A percentile compares a stretch with the other conserved stretches of the same genome.
Conservation (phyloP, 495 filamentous ascomycete species). For the Tuber borchii region DNA sequence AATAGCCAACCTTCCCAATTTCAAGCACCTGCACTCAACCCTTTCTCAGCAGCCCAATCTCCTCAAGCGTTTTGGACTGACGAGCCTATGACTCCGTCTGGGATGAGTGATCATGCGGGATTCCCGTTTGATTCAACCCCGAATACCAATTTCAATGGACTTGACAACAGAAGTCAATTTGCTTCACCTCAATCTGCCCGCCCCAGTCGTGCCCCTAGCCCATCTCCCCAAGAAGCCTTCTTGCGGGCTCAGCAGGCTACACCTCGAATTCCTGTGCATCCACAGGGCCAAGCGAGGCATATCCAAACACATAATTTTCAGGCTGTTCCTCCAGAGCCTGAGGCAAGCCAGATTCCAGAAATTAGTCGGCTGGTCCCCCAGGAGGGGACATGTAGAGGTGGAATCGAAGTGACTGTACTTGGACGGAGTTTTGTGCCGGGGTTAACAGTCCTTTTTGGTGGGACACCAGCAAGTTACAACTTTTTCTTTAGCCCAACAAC, state of each 20-base stretch:
- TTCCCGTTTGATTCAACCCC: conserved; percentile 31
- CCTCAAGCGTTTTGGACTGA: conserved; percentile 25
- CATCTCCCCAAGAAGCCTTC: conserved; percentile 27
- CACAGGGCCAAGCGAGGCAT: conserved; percentile 19
- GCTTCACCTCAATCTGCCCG: conserved; percentile 31
- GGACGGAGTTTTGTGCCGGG: conserved; percentile 73
- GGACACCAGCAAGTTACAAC: conserved; percentile 66
- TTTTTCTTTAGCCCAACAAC: conserved; percentile 76
- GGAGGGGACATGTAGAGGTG: conserved; percentile 73
- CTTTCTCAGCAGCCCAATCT: conserved; percentile 32
- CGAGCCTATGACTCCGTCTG: conserved; percentile 47
- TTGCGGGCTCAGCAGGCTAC: conserved; percentile 17
- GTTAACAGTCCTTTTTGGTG: conserved; percentile 81
- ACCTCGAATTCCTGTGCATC: conserved; percentile 9
- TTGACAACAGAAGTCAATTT: conserved; percentile 28
- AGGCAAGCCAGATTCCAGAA: conserved; percentile 42
- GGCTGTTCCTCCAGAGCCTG: conserved; percentile 22
- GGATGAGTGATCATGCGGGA: conserved; percentile 38
- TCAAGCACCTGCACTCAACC: conserved; percentile 30
- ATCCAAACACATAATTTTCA: conserved; percentile 22
- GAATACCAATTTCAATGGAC: conserved; percentile 26
- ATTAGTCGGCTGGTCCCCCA: conserved; percentile 58
- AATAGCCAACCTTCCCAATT: conserved; percentile 30
- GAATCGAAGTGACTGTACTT: conserved; percentile 75
- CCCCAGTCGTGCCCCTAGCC: conserved; percentile 30